Evolutionary conservation across 2,329 filamentous ascomycete species (phyloP), one percentile per base, ranked within the genome.

Genomic region (Bisporella sp.): DNA sequence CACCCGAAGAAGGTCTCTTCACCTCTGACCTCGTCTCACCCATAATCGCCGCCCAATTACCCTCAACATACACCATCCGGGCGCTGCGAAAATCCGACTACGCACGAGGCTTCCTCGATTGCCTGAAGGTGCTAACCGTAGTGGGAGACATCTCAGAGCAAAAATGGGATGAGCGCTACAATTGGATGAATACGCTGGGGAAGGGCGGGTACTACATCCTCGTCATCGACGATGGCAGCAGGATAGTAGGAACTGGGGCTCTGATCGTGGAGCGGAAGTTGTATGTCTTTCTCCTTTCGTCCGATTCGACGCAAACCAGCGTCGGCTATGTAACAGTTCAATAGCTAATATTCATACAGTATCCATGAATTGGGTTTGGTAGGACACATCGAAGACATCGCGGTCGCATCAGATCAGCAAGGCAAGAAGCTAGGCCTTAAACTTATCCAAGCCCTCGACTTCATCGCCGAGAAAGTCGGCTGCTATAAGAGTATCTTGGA

Each of bases 401-500:
- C 92, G 13, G 91, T 99, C 37, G 84, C 88, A 57, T 90, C 91
- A 71, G 88, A 95, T 62, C 90, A 97, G 72, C 93, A 97, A 71
- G 93, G 93, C 60, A 96, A 97, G 81, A 96, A 96, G 73, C 77
- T 97, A 41, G 93, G 93, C 4, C 73, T 96, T 64, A 81, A 89
- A 59, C 85, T 97, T 59, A 97, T 97, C 63, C 89, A 97, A 72
- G 90, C 92, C 6, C 78, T 99, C 65, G 91, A 97, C 70, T 86
- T 78, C 66, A 84, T 97, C 53, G 90, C 91, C 49, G 82, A 89
- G 66, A 81, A 89, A 66, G 84, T 93, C 51, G 93, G 92, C 49
- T 97, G 92, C 72, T 97, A 97, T 72, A 97, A 93, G 85, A 90
- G 84, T 58, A 97, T 99, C 60, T 79, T 97, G 57, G 92, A 97